Evolutionary conservation across 768 basidiomycete species (phyloP), one percentile per base, ranked within the genome.

Genomic region (Termitomyces sp.): DNA sequence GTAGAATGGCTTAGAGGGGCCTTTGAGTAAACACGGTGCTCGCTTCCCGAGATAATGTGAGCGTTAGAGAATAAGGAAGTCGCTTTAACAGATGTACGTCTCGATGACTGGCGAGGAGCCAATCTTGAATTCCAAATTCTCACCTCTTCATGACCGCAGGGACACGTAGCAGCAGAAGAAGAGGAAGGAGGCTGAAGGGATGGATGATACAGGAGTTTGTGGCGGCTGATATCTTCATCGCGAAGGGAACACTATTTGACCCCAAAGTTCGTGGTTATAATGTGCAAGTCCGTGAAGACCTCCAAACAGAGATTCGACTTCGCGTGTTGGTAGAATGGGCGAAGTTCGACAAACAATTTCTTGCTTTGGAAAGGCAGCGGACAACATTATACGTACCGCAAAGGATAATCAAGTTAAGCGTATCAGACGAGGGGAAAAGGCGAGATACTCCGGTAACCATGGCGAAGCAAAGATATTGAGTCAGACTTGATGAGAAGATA

Each of bases 171-270:
- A 45, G 33, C 45, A 24, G 24, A 58, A 51, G n/a, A 63, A 48
- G 51, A 52, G 55, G 39, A 55, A 57, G 31, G 62, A 58, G 30
- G 41, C n/a, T 45, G 61, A 67, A 15, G 59, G 56, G 34, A 45
- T 55, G 30, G 4, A 27, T 3, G 4, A 36, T 67, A 36, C 58
- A 58, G n/a, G 50, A 65, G 15, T 62, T 68, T 42, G 22, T 50
- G 15, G 61, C 41, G 5, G 30, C 56, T 11, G 48, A 55, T 20
- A 46, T 59, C 46, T 54, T 58, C 46, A 59, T 51, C 31, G 39
- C 44, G 16, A 36, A 24, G 49, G 34, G 33, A 16, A n/a, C n/a
- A n/a, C n/a, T n/a, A n/a, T n/a, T n/a, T n/a, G 60, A 44, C 2
- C 48, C 30, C 20, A 59, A 52, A 9, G 15, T 41, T 24, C 37